Base-by-base conservation (phyloP, 805 yeast genomes). In the Grigorovia transvaalensis region DNA sequence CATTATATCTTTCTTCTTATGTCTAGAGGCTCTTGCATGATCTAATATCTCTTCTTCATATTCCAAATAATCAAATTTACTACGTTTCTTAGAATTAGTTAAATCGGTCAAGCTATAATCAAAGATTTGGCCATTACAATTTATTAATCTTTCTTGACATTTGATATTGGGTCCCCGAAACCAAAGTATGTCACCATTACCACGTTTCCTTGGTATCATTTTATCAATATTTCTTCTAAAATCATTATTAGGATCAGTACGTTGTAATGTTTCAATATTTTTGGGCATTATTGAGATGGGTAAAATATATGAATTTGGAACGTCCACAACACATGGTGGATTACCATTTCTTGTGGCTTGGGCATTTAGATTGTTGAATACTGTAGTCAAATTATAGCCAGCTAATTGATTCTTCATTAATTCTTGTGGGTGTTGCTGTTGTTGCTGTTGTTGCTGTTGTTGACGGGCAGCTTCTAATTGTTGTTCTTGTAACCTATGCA, bases 131-230 rank as follows among this genome's bases (percentile, higher is more conserved):
- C 40, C 15, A 49, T 57, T 55, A 6, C 63, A 63, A 54, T 68
- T 66, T 13, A 65, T 52, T 13, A 74, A 54, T 52, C 82, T 63
- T 57, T 71, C 73, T 4, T 71, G 63, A 38, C 78, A 62, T 35
- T 73, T 68, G 13, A 77, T 70, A 27, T 88, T 86, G 1, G 89
- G 84, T 1, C 86, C 80, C 58, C 83, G 74, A 64, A 79, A 84
- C 86, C 89, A 85, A 15, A 85, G 64, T 17, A 80, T 60, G 29
- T 80, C 79, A 15, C 74, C 74, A 46, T 59, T 61, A 30, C 55
- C 54, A 46, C 59, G 58, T 42, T 60, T 61, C 29, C 56, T 59
- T 41, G 60, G 55, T 33, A 51, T 48, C 15, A 56, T 55, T 2
- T 48, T 54, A 43, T 61, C 60, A 9, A 17, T 7, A 17, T 6